These are phyloP conservation scores for Plasmodium gaboni DNA, from an alignment of 169 alveolate species.

Conservation along the genomic window DNA sequence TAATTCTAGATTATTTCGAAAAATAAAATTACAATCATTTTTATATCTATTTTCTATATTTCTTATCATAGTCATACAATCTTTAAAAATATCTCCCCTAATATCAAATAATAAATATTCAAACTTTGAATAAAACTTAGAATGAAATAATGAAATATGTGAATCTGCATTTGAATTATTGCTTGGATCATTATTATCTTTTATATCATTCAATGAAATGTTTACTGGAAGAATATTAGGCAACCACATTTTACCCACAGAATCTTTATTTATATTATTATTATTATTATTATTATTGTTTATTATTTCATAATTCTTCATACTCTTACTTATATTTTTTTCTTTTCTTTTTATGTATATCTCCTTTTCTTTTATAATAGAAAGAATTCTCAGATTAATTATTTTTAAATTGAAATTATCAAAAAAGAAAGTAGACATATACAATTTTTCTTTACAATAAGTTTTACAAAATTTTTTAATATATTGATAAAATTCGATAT, in stretches of 20 bases:
- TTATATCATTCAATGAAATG: no score
- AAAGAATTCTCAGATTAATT: slow-evolving; percentile 45
- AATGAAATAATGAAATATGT: no score
- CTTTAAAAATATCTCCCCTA: slow-evolving; percentile 7
- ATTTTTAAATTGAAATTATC: slow-evolving; percentile 37
- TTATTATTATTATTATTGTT: neutral
- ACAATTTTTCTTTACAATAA: slow-evolving; percentile 18
- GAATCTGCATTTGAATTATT: no score
- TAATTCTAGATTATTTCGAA: slow-evolving; percentile 58
- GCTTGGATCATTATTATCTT: no score
- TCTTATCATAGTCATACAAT: slow-evolving; percentile 20
- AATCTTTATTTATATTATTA: neutral
- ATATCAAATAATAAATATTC: slow-evolving; percentile 13
- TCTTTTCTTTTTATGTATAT: slow-evolving; percentile 4
- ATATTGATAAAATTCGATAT: slow-evolving; percentile 52
- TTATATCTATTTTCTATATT: slow-evolving; percentile 28
- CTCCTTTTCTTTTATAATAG: slow-evolving; percentile 11
- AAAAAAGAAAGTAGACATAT: slow-evolving; percentile 50
- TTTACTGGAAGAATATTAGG: no score
- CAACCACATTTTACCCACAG: no score
- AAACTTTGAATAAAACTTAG: neutral
- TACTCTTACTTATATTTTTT: slow-evolving; percentile 1
- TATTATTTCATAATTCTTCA: neutral
- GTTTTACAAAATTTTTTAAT: slow-evolving; percentile 46
- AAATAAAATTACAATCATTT: slow-evolving; percentile 31